Evolutionary conservation across 140 eudicot genomes (phyloP).

Genomic region (Erigeron philadelphicus): DNA sequence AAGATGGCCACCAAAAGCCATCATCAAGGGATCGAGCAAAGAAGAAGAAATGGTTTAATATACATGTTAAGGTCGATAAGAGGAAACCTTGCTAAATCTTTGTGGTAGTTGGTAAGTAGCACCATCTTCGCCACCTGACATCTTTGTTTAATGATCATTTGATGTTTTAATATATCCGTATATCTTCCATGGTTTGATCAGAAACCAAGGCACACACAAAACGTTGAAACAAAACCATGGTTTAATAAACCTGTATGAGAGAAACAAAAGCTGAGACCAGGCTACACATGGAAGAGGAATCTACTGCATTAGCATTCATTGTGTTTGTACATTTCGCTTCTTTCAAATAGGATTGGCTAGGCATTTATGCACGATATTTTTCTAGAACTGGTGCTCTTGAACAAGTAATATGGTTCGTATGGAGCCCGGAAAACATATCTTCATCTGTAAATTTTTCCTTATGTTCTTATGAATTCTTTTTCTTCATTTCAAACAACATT

Average conservation of each 20-base stretch:
- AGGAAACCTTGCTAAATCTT: constrained; percentile 62
- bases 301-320: constrained; percentile 11
- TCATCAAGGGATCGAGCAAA: constrained; percentile 48
- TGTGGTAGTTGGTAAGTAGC: constrained; percentile 19
- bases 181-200: background rate
- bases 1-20: constrained; percentile 55
- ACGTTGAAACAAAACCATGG: too few relatives aligned
- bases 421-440: constrained; percentile 13
- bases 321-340: constrained; percentile 26
- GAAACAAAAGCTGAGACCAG: background rate
- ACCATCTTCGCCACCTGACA: background rate
- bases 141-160: background rate
- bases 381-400: constrained; percentile 14
- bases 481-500: constrained; percentile 13
- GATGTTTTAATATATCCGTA: background rate
- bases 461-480: constrained; percentile 17
- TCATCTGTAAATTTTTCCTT: constrained; percentile 22
- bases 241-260: background rate
- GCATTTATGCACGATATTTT: constrained; percentile 8
- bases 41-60: constrained; percentile 91
- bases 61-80: constrained; percentile 76
- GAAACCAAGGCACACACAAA: constrained; percentile 8
- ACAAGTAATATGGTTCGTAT: constrained; percentile 19
- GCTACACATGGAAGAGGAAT: constrained; percentile 11
- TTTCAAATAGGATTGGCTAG: constrained; percentile 19